phyloP scores from a whole-genome alignment of 257 asterid species.

The Apocynum venetum region DNA sequence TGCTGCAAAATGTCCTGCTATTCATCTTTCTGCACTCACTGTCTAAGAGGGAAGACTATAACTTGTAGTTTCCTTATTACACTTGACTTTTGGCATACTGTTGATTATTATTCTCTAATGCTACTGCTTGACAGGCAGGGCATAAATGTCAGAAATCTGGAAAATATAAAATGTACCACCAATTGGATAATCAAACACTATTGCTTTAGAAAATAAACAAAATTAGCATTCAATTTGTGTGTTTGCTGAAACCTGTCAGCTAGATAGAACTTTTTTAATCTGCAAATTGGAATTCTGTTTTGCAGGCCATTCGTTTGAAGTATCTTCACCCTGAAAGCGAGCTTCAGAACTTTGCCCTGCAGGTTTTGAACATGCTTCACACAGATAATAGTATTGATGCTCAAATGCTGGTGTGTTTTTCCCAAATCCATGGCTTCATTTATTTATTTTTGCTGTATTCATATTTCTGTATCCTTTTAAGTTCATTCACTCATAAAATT shows the following conservation, averaged over 20 bases:
- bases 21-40: background rate
- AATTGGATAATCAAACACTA: background rate
- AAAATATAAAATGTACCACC: background rate
- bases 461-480: background rate
- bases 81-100: background rate
- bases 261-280: conserved; percentile 6
- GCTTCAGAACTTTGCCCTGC: conserved; percentile 71
- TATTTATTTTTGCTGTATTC: conserved; percentile 5
- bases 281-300: conserved; percentile 17
- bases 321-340: conserved; percentile 86
- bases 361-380: conserved; percentile 82
- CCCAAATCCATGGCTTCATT: conserved; percentile 13
- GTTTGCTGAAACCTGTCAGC: background rate
- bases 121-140: background rate
- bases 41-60: background rate
- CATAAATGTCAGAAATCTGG: background rate
- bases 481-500: background rate
- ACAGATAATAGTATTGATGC: conserved; percentile 69
- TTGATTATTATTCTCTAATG: background rate
- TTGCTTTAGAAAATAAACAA: background rate
- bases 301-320: conserved; percentile 82
- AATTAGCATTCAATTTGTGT: background rate
- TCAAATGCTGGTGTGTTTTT: conserved; percentile 76
- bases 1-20: background rate
- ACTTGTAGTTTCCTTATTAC: background rate